Evolutionary conservation across 2,329 filamentous ascomycete species (phyloP), one percentile per base, ranked within the genome.

Genomic region (Septoria petroselini): DNA sequence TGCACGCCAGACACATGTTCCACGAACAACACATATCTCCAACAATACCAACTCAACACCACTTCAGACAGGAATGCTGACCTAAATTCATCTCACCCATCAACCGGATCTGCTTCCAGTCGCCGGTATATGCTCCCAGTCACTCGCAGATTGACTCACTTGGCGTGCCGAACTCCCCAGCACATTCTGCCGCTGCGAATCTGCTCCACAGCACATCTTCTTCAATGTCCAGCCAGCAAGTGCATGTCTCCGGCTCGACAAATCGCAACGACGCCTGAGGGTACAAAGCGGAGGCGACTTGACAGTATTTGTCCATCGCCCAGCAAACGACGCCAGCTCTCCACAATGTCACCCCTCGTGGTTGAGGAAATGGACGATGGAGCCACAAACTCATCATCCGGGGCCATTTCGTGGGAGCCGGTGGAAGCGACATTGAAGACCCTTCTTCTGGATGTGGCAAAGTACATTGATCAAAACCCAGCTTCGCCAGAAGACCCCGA

Each of bases 371-470:
- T 67, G 19, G 61, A 63, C 3, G 63, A 64, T 29, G 59, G 59
- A 12, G 27, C 54, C 9, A 40, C 33, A 1, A 27, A 29, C 17
- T 48, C 47, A 12, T 49, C 37, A 2, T 54, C 39, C 4, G 73
- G 85, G 25, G 66, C 74, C 34, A 81, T 96, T 54, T 4, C 23
- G 3, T 46, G 43, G 43, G 90, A 80, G 9, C 72, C 80, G 4
- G 77, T 82, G 48, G 91, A 97, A 70, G 71, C 76, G 33, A 84
- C 83, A 57, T 77, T 96, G 31, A 84, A 85, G 54, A 70, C 73
- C n/a, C 78, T 96, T 9, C 78, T 97, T 15, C 76, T 96, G 14
- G 88, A 94, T 65, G 86, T 90, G n/a, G 88, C 87, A 18, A 69
- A 77, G 8, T 85, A 83, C 62, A 83, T 90, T 54, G 79, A 86